phyloP scores from a whole-genome alignment of 495 filamentous ascomycete species.

The Aspergillus cristatus region DNA sequence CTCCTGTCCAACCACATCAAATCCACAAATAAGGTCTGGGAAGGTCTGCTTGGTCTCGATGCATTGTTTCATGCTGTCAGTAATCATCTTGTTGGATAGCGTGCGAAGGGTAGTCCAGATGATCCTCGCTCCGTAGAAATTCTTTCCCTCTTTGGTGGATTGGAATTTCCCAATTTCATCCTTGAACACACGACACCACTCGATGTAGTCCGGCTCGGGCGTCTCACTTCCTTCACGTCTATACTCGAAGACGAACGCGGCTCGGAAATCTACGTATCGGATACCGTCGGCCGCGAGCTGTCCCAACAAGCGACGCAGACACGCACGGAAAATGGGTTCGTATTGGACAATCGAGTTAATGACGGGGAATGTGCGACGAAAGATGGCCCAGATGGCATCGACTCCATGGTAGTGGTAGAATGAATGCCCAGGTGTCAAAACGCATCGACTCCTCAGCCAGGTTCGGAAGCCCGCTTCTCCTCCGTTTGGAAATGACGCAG shows the following conservation, averaged over 20 bases:
- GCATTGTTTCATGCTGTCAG: conserved; percentile 76
- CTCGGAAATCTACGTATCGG: conserved; percentile 64
- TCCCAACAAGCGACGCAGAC: conserved; percentile 56
- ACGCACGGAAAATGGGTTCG: conserved; percentile 80
- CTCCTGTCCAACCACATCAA: conserved; percentile 83
- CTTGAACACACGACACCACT: conserved; percentile 59
- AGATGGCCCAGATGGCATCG: conserved; percentile 72
- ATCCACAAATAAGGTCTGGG: conserved; percentile 74
- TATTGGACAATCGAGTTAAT: conserved; percentile 71
- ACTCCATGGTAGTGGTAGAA: conserved; percentile 73
- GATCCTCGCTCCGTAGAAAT: conserved; percentile 77
- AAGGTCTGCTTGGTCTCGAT: conserved; percentile 70
- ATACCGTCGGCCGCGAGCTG: conserved; percentile 69
- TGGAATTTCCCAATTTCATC: conserved; percentile 77
- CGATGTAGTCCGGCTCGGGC: conserved; percentile 51
- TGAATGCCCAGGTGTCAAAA: conserved; percentile 60
- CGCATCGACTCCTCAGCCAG: conserved; percentile 70
- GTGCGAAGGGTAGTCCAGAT: conserved; percentile 75
- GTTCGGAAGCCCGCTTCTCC: conserved; percentile 60
- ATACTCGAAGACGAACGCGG: conserved; percentile 54
- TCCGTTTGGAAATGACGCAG: conserved; percentile 61
- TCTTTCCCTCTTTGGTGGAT: conserved; percentile 53
- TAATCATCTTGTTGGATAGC: conserved; percentile 52
- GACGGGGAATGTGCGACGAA: conserved; percentile 57
- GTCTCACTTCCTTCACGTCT: conserved; percentile 46